Percentiles rank a stretch among this genome's conserved stretches.
Conservation (phyloP, 225 moss, liverwort and hornwort genomes). For the Anthoceros angustus region DNA sequence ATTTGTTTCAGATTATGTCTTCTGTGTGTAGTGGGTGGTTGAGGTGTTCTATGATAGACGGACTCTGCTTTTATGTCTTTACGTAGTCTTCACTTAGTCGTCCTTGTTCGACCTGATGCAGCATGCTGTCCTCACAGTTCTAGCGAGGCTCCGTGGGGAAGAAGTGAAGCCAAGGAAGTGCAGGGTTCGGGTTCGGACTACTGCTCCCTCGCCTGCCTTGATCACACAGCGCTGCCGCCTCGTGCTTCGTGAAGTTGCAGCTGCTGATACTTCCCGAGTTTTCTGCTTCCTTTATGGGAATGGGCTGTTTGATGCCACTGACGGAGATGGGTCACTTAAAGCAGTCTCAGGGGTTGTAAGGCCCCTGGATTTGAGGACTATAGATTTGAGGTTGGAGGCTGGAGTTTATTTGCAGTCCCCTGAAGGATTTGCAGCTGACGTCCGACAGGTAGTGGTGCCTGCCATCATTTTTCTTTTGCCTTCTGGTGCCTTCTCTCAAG, state of each 20-base stretch:
- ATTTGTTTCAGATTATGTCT: not conserved
- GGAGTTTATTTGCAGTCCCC: constrained; percentile 84
- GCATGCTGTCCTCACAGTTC: constrained; percentile 50
- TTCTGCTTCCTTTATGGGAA: constrained; percentile 37
- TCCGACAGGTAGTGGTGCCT: constrained; percentile 54
- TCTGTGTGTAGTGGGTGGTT: not conserved
- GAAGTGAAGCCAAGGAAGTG: constrained; percentile 26
- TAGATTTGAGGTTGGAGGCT: constrained; percentile 91
- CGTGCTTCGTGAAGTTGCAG: constrained; percentile 50
- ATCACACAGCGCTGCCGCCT: constrained; percentile 55
- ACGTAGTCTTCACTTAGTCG: not conserved
- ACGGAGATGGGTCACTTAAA: constrained; percentile 29
- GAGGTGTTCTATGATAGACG: no score
- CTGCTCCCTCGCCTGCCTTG: constrained; percentile 30
- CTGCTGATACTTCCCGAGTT: constrained; percentile 39
- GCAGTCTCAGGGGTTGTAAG: constrained; percentile 35
- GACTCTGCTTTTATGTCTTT: not conserved
- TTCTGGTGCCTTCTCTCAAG: not conserved
- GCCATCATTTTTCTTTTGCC: not conserved
- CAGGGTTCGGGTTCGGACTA: constrained; percentile 20
- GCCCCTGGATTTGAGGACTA: constrained; percentile 96
- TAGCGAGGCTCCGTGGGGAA: constrained; percentile 34
- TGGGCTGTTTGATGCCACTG: constrained; percentile 23
- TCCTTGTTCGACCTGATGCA: constrained; percentile 12
- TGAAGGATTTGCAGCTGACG: constrained; percentile 84